Conservation (phyloP, 257 asterid genomes). For the Ilex aquifolium region DNA sequence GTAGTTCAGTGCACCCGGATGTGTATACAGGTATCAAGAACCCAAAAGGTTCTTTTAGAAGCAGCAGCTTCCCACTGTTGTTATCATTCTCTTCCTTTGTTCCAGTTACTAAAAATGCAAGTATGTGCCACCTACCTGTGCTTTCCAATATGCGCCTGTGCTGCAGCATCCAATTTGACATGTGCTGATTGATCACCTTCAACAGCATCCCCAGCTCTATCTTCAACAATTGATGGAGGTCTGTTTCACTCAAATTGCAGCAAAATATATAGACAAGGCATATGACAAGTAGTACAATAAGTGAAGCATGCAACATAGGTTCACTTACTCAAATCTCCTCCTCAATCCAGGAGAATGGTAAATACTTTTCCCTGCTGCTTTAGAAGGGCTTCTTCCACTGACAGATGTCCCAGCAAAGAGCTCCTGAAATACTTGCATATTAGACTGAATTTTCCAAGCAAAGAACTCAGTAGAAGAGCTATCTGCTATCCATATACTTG, state of each 20-base stretch:
- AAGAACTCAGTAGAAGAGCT: not conserved
- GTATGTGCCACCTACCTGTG: constrained; percentile 50
- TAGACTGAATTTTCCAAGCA: constrained; percentile 38
- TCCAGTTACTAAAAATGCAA: not conserved
- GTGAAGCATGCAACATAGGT: not conserved
- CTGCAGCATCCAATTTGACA: constrained; percentile 80
- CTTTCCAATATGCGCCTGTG: constrained; percentile 70
- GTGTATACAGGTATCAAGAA: not conserved
- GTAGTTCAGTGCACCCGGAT: too few relatives aligned
- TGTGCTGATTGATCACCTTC: constrained; percentile 37
- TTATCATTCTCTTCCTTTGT: not conserved
- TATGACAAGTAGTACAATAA: not conserved
- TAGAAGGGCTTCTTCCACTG: constrained; percentile 37
- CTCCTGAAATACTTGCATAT: constrained; percentile 30
- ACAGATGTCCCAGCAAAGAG: constrained; percentile 32
- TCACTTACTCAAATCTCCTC: constrained; percentile 65
- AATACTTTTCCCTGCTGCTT: constrained; percentile 37
- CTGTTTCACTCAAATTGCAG: constrained; percentile 24
- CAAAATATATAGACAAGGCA: constrained; percentile 9
- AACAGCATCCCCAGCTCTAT: constrained; percentile 20
- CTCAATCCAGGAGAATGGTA: constrained; percentile 65
- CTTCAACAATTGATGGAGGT: constrained; percentile 33
- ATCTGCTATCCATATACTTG: too few relatives aligned
- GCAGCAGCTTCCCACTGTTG: not conserved
- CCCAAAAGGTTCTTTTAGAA: too few relatives aligned